These are phyloP conservation scores for Colletotrichum lini DNA, from an alignment of 2,329 filamentous ascomycete genomes.

Conservation along the genomic window DNA sequence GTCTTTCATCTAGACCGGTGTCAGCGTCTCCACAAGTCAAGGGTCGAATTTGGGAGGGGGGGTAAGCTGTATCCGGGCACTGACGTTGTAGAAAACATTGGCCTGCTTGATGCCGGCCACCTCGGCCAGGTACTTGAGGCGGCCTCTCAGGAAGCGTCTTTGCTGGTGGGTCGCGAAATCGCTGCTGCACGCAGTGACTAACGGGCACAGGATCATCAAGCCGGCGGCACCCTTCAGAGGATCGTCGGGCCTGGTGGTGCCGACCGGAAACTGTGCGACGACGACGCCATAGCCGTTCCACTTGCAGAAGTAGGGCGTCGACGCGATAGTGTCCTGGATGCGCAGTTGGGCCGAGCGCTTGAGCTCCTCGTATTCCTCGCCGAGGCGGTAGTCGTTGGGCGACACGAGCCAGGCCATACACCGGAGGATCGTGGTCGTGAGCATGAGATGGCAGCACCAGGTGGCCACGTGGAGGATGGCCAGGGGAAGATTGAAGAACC, in stretches of 20 bases:
- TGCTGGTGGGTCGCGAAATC: slow-evolving; percentile 44
- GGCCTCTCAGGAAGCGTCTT: slow-evolving; percentile 41
- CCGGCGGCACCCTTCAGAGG: slow-evolving; percentile 44
- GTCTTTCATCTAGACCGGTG: slow-evolving; percentile 26
- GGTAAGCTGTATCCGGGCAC: background rate
- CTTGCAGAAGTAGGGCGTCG: slow-evolving; percentile 43
- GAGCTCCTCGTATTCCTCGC: slow-evolving; percentile 43
- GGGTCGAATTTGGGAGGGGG: too few relatives aligned
- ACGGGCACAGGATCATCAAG: slow-evolving; percentile 43
- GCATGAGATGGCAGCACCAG: slow-evolving; percentile 44
- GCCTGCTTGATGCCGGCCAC: slow-evolving; percentile 45
- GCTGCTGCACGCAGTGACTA: slow-evolving; percentile 43
- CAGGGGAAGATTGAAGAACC: slow-evolving; percentile 43
- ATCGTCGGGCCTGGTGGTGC: slow-evolving; percentile 33
- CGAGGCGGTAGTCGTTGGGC: slow-evolving; percentile 42
- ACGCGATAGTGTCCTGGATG: slow-evolving; percentile 43
- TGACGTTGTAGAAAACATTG: slow-evolving; percentile 43
- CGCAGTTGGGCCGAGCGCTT: slow-evolving; percentile 41
- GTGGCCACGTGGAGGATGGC: slow-evolving; percentile 44
- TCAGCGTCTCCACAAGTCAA: background rate
- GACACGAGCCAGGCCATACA: slow-evolving; percentile 45
- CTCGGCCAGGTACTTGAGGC: slow-evolving; percentile 44
- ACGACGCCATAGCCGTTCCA: slow-evolving; percentile 44
- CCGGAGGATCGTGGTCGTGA: slow-evolving; percentile 45
- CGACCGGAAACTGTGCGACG: slow-evolving; percentile 41